A percentile compares a stretch with the other conserved stretches of the same genome.
Evolutionary conservation across 2,329 filamentous ascomycete species (phyloP).

Genomic region (Cercospora sp.): DNA sequence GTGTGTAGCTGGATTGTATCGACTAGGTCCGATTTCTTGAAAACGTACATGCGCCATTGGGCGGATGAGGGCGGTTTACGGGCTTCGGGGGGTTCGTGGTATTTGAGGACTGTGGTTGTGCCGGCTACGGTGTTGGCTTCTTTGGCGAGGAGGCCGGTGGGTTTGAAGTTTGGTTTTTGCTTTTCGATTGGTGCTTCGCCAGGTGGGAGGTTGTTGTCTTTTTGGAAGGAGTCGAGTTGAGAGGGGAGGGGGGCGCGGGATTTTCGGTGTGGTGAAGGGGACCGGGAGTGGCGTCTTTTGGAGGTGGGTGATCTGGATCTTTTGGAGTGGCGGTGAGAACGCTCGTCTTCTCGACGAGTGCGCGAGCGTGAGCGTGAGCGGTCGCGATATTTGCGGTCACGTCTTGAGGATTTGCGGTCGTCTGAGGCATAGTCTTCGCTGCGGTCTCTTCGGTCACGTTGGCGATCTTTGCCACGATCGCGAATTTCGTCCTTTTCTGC

Average conservation of each 20-base stretch:
- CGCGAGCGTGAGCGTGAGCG: conserved; percentile 27
- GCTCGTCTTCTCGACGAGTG: conserved; percentile 24
- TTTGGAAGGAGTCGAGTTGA: conserved; percentile 48
- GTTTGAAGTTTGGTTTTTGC: conserved; percentile 83
- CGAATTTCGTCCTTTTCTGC: conserved; percentile 9
- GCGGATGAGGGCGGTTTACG: conserved; percentile 79
- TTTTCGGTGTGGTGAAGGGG: conserved; percentile 46
- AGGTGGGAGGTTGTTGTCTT: conserved; percentile 28
- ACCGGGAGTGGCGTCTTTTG: conserved; percentile 38
- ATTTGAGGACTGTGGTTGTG: conserved; percentile 80
- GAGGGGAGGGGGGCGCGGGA: conserved; percentile 48
- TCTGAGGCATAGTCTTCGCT: conserved; percentile 17
- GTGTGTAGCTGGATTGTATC: conserved; percentile 75
- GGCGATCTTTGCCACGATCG: conserved; percentile 12
- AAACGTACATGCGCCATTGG: conserved; percentile 87
- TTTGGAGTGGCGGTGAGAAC: conserved; percentile 26
- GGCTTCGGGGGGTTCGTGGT: conserved; percentile 91
- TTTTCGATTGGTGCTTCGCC: conserved; percentile 55
- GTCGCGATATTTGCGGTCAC: conserved; percentile 26
- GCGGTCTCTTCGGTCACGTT: conserved; percentile 18
- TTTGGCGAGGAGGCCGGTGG: conserved; percentile 78
- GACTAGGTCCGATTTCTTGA: conserved; percentile 75
- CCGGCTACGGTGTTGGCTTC: conserved; percentile 82
- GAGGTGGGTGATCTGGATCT: conserved; percentile 33
- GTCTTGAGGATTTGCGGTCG: conserved; percentile 13